Base-by-base conservation (phyloP, 2,329 filamentous ascomycete genomes). In the Xylariaceae sp. region DNA sequence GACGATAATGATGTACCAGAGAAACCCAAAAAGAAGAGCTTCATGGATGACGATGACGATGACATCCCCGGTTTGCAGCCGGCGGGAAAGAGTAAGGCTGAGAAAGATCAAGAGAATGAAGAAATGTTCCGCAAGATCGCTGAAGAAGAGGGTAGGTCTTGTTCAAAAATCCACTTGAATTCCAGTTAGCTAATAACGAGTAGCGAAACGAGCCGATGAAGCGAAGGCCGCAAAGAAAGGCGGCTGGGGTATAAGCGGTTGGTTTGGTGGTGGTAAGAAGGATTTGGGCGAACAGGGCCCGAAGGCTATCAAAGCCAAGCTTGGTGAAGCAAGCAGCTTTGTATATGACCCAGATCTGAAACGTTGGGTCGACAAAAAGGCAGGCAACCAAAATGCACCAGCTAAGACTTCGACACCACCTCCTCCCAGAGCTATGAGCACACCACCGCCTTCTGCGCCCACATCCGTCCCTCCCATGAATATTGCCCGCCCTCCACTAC, bases 281-380 rank as follows among this genome's bases (percentile, higher is more conserved):
- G 65, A 75, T n/a, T 54, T 69, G n/a, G 68, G 67, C 21, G 57
- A 68, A 6, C 64, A 67, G n/a, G 64, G 73, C 4, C 76, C 75
- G 61, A 85, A 85, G 61, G 72, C 91, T n/a, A 88, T 96, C 64
- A 83, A 81, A 57, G 93, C 94, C 51, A 98, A 98, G 61, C 79
- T 98, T 7, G 94, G 92, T 50, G 94, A 98, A 66, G 82, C 93
- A 61, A 95, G 82, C 65, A 89, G 83, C 37, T 96, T 98, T 67
- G 85, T 92, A 55, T 98, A 93, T 60, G 93, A 98, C 62, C 86
- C 90, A 2, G 88, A 96, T n/a, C 78, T 95, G 42, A 94, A 95
- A 73, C 90, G 93, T 64, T 98, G 94, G 94, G 77, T 98, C 64
- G 97, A 98, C 73, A 96, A 96, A 74, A 96, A 95, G 64, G 81